These are phyloP conservation scores for Fusarium longipes DNA, from an alignment of 2,329 filamentous ascomycete species.

Conservation along the genomic window DNA sequence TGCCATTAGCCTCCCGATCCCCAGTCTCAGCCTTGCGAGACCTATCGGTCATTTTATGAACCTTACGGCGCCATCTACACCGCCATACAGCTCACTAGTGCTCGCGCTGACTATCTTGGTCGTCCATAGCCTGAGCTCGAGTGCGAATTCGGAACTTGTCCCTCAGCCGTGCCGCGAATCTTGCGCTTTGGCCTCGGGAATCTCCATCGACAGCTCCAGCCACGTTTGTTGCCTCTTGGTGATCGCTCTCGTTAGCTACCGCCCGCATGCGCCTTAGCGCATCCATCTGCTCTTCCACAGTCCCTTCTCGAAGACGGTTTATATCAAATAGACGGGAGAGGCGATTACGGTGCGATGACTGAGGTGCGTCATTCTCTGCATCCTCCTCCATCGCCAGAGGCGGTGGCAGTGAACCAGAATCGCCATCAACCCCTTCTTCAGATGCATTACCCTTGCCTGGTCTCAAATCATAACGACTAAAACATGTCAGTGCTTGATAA, in stretches of 20 bases:
- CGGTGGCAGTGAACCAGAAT: constrained; percentile 51
- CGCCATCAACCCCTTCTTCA: constrained; percentile 37
- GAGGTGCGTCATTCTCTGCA: constrained; percentile 49
- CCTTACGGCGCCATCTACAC: not conserved
- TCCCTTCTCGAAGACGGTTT: constrained; percentile 67
- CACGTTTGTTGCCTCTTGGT: constrained; percentile 27
- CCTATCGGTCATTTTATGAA: not conserved
- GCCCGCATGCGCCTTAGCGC: constrained; percentile 61
- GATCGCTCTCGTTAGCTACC: constrained; percentile 38
- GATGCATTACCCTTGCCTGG: constrained; percentile 51
- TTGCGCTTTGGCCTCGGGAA: constrained; percentile 56
- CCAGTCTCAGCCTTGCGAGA: not conserved
- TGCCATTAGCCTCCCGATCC: constrained; percentile 2
- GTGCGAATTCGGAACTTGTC: constrained; percentile 66
- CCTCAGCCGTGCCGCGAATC: constrained; percentile 61
- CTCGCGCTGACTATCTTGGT: constrained; percentile 25
- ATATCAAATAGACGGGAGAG: constrained; percentile 67
- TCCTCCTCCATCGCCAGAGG: constrained; percentile 58
- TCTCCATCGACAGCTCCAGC: constrained; percentile 44
- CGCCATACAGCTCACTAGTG: not conserved
- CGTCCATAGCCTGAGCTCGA: constrained; percentile 53
- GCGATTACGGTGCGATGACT: constrained; percentile 56
- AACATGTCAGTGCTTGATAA: constrained; percentile 33
- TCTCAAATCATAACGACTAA: constrained; percentile 66
- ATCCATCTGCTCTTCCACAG: constrained; percentile 71